Evolutionary conservation across 495 filamentous ascomycete species (phyloP), one percentile per base, ranked within the genome.

Genomic region (Penicillium canariense): DNA sequence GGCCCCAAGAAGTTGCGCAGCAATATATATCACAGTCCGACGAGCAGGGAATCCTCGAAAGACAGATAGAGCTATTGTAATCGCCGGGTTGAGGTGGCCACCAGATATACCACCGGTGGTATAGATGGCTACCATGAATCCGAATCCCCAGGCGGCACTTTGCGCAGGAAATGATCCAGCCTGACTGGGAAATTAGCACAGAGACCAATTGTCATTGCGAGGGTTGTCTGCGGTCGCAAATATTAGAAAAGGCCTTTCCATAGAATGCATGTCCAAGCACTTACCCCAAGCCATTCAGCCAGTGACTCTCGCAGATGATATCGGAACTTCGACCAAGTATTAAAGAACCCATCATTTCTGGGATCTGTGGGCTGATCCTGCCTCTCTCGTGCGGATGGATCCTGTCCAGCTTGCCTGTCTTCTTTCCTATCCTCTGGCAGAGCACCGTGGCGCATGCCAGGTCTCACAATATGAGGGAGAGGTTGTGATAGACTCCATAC

Each of bases 101-200:
- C 82, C 82, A 25, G 67, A 73, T 31, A 81, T 70, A 40, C 81
- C 80, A 55, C 66, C 66, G 7, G 77, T 71, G 14, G 79, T 65
- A 53, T 84, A 84, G 48, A 84, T 76, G 25, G 76, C 81, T 4
- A 82, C 59, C 80, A 84, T 83, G 32, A 84, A 59, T 8, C 50
- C 54, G 22, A 68, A 58, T 0, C 60, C 66, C 66, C 66, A 68
- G 68, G 26, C 74, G 71, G 31, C 34, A 18, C 47, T 55, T 18
- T 55, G 44, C 1, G 59, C 43, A 7, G 38, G 4, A 23, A 39
- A 59, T 7, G 42, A 36, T 1, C 61, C 61, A 3, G 61, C 61
- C 11, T 61, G 52, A 11, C 46, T 46, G 1, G 50, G 18, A 68
- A 43, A 1, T 45, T 51, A n/a, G 54, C 59, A 15, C 61, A 65